These are phyloP conservation scores for Rhizophagus sp. DNA, from an alignment of 192 early-diverging fungal genomes.

Conservation along the genomic window DNA sequence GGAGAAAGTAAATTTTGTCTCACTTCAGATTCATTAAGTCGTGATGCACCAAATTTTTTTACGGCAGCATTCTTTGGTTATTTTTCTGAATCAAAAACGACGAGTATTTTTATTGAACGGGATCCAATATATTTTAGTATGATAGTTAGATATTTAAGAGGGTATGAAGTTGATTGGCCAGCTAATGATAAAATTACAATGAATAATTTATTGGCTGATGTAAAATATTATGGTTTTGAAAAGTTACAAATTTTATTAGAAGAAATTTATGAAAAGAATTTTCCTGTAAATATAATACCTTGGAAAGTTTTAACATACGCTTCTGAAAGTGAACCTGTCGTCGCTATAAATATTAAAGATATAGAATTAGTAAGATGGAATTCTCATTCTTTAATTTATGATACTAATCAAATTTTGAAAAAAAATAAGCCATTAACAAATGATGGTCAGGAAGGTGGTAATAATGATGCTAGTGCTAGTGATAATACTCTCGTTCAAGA, in stretches of 20 bases:
- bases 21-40: neutral
- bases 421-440: neutral
- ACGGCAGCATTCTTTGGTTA: constrained; percentile 12
- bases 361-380: neutral
- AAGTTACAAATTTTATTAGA: constrained; percentile 6
- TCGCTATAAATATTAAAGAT: constrained; percentile 2
- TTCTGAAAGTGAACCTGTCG: neutral
- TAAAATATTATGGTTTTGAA: constrained; percentile 13
- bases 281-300: neutral
- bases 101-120: neutral
- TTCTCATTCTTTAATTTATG: neutral
- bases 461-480: too few species aligned
- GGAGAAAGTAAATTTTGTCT: neutral
- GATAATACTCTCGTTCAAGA: too few species aligned
- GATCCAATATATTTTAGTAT: constrained; percentile 1
- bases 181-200: neutral
- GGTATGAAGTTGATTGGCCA: constrained; percentile 6
- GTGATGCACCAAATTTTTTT: constrained; percentile 6
- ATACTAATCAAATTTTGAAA: neutral
- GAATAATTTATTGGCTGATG: constrained; percentile 2
- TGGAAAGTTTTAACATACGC: neutral
- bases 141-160: neutral
- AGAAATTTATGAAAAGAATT: neutral
- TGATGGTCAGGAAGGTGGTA: too few species aligned
- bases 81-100: neutral